Conservation (phyloP, 2,329 filamentous ascomycete species). For the Thyridium curvatum region DNA sequence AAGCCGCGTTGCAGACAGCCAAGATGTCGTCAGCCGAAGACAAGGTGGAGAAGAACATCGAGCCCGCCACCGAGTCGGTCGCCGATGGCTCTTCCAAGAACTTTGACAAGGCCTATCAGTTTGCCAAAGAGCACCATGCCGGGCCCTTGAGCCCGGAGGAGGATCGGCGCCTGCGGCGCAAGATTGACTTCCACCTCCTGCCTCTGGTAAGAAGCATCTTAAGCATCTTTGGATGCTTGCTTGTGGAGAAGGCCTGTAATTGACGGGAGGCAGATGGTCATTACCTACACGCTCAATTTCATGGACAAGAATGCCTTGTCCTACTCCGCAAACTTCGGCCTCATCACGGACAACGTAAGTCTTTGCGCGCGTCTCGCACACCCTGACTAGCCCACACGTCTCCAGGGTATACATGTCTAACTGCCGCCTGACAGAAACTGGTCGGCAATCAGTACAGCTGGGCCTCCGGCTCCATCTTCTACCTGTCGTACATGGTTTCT, state of each 20-base stretch:
- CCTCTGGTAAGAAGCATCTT: constrained; percentile 12
- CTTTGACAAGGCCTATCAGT: constrained; percentile 12
- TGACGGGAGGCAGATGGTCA: constrained; percentile 8
- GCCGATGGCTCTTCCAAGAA: neutral
- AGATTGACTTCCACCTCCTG: constrained; percentile 14
- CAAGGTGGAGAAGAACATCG: no score
- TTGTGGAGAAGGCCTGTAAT: no score
- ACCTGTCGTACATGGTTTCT: constrained; percentile 23
- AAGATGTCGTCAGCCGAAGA: no score
- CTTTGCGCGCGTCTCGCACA: no score
- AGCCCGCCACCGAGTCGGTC: no score
- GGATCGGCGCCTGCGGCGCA: constrained; percentile 14
- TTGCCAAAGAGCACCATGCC: constrained; percentile 10
- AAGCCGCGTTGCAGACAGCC: no score
- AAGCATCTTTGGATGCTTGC: no score
- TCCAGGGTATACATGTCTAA: neutral
- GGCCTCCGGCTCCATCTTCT: constrained; percentile 12
- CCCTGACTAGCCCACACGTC: no score
- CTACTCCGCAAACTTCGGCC: constrained; percentile 13
- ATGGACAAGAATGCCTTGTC: constrained; percentile 19
- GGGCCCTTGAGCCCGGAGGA: constrained; percentile 8
- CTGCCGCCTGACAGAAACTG: constrained; percentile 4
- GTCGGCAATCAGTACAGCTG: constrained; percentile 3
- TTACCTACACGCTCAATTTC: constrained; percentile 18
- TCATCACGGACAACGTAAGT: constrained; percentile 11